Evolutionary conservation across 2,329 filamentous ascomycete species (phyloP).

Genomic region (Colletotrichum tofieldiae): DNA sequence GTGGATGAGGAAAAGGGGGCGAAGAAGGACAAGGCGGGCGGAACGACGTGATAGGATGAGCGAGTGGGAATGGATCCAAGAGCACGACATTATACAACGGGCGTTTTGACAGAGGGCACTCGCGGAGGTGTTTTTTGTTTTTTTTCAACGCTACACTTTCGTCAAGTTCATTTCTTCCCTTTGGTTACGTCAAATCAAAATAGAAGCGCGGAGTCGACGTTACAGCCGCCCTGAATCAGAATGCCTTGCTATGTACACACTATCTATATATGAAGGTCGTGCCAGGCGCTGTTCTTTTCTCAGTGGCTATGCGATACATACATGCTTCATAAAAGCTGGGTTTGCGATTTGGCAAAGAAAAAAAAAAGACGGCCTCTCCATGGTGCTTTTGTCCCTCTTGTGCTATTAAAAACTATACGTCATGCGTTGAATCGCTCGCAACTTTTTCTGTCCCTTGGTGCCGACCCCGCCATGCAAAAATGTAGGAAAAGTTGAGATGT

Average conservation of each 20-base stretch:
- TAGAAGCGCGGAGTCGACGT: not conserved
- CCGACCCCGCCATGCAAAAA: conserved; percentile 33
- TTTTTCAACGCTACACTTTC: not conserved
- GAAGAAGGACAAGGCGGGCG: not conserved
- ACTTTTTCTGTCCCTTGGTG: not conserved
- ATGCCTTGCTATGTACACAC: not conserved
- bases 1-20: not conserved
- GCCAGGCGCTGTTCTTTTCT: not conserved
- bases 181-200: conserved; percentile 6
- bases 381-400: not conserved
- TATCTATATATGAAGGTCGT: not conserved
- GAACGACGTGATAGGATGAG: not conserved
- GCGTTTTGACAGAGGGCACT: conserved; percentile 21
- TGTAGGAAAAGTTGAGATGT: conserved; percentile 26
- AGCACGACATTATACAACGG: not conserved
- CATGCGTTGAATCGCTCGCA: conserved; percentile 1
- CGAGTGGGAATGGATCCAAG: not conserved
- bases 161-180: not conserved
- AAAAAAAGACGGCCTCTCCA: not conserved
- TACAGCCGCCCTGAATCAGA: not conserved
- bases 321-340: not conserved
- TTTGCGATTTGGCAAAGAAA: not conserved
- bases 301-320: not conserved
- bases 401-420: conserved; percentile 12
- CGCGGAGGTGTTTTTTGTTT: not conserved